Base-by-base conservation (phyloP, 768 basidiomycete genomes). In the Mycena latifolia region DNA sequence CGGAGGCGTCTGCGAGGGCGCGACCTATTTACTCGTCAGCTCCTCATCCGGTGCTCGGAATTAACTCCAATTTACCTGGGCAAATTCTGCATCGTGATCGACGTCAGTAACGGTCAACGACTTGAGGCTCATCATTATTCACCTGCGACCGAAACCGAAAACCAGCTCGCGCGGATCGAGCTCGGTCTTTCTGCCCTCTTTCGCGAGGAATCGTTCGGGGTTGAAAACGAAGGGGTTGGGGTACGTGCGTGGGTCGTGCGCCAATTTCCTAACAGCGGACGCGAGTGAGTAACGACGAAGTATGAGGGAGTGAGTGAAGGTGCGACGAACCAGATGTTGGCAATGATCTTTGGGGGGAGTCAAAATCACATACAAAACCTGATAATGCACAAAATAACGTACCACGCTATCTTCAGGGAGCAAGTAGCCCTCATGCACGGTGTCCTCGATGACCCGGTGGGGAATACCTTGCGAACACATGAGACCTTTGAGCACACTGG, bases 101-200 rank as follows among this genome's bases (percentile, higher is more conserved):
- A 39, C 65, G 12, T 47, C 28, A 55, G 9, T 57, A n/a, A n/a
- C 47, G n/a, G 33, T 45, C 20, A 47, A 29, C n/a, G n/a, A n/a
- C n/a, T n/a, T n/a, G n/a, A n/a, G n/a, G n/a, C n/a, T n/a, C 28
- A 14, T n/a, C 41, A 43, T 14, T 43, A 29, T 47, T 53, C 43
- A 75, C 80, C 88, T 81, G 71, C 88, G 75, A 31, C 86, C 87
- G 55, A 87, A 89, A 5, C 88, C 88, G 63, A 87, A 89, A 54
- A 81, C 83, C 43, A 82, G 71, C 6, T 75, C 72, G 24, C 80
- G 79, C 20, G 86, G 84, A 55, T 86, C 85, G 22, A 55, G 68
- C 63, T 85, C 81, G 8, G 81, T 77, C 29, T 76, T 69, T n/a
- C 77, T 71, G 10, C 77, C 77, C 25, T 72, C 77, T 6, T 35